phyloP scores from a whole-genome alignment of 441 rosid species.

The Manihot esculenta region DNA sequence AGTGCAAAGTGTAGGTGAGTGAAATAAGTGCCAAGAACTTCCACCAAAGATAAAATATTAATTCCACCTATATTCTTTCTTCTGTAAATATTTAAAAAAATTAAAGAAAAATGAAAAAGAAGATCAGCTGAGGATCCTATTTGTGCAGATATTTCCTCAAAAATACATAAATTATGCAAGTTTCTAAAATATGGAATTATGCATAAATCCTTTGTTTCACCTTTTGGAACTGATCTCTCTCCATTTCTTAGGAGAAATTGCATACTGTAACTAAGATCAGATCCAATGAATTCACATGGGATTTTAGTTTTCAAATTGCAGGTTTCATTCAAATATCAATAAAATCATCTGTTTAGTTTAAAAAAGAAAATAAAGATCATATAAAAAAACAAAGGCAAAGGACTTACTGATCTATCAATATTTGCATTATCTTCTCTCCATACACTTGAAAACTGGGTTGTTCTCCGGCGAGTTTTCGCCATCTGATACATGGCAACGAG shows the following conservation, averaged over 20 bases:
- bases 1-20: background rate
- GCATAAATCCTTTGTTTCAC: conserved; percentile 10
- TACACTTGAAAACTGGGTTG: background rate
- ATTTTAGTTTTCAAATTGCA: conserved; percentile 13
- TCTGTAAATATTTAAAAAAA: too few species aligned
- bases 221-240: conserved; percentile 10
- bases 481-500: too few species aligned
- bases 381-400: background rate
- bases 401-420: conserved; percentile 26
- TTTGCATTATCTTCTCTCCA: conserved; percentile 10
- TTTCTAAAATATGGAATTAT: conserved; percentile 5
- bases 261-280: conserved; percentile 26
- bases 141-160: conserved; percentile 1
- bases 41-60: background rate
- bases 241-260: conserved; percentile 8
- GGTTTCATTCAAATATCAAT: too few species aligned
- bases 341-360: too few species aligned
- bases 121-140: conserved; percentile 9
- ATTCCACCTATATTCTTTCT: background rate
- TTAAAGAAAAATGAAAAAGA: too few species aligned
- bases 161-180: conserved; percentile 1
- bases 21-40: conserved; percentile 4
- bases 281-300: conserved; percentile 26
- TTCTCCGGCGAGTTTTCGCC: background rate
- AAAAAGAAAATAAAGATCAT: background rate